Conservation (phyloP, 305 asterid genomes). For the Plantago lanceolata region DNA sequence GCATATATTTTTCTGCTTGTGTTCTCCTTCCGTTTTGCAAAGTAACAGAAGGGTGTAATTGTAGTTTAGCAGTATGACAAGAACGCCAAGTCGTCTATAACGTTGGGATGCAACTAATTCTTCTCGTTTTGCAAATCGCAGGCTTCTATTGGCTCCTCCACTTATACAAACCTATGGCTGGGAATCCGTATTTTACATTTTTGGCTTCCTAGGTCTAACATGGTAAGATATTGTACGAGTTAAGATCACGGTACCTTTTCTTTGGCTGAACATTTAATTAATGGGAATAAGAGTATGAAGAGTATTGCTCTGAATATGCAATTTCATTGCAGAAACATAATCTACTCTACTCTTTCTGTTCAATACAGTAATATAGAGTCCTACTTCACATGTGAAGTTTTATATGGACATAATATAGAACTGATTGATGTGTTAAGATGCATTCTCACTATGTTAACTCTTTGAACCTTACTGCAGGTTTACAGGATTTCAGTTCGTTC, state of each 20-base stretch:
- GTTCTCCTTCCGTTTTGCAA: background rate
- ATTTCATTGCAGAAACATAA: background rate
- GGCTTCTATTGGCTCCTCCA: slow-evolving; percentile 95
- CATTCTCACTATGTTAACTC: slow-evolving; percentile 4
- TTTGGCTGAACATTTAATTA: too few species aligned
- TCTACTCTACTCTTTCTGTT: background rate
- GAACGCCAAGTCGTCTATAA: slow-evolving; percentile 5
- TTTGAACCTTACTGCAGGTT: slow-evolving; percentile 57
- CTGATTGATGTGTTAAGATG: slow-evolving; percentile 17
- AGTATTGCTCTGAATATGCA: background rate
- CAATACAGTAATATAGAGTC: slow-evolving; percentile 6
- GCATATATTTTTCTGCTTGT: background rate
- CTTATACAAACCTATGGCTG: slow-evolving; percentile 77
- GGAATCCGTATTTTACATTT: slow-evolving; percentile 88
- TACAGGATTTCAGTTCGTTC: slow-evolving; percentile 70
- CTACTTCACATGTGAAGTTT: slow-evolving; percentile 12
- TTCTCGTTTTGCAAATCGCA: slow-evolving; percentile 36
- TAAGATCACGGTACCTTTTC: slow-evolving; percentile 4
- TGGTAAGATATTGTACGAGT: slow-evolving; percentile 54
- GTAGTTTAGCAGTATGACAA: background rate
- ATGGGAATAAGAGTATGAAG: background rate
- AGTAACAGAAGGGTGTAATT: background rate
- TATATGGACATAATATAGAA: slow-evolving; percentile 6
- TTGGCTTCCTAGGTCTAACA: slow-evolving; percentile 75
- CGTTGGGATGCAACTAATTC: slow-evolving; percentile 5